Evolutionary conservation across 306 rosid species (phyloP), one percentile per base, ranked within the genome.

Genomic region (Malus sylvestris): DNA sequence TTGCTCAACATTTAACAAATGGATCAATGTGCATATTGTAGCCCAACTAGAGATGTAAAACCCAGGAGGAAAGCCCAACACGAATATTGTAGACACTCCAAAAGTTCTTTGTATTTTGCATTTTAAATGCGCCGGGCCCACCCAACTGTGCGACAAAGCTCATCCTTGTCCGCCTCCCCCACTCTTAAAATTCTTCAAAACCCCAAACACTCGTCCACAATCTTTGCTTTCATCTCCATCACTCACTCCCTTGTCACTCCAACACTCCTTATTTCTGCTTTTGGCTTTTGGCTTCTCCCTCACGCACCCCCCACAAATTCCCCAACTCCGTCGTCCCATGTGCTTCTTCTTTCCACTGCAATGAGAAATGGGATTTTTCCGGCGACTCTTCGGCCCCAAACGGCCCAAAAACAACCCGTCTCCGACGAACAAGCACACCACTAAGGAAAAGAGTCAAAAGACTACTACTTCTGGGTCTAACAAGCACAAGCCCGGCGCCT

Each of bases 361-460:
- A 88, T 85, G 82, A 84, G 45, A 55, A 71, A 83, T 94, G 98
- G 97, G 95, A 72, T 92, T 94, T 82, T 78, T 94, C 93, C 91
- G 91, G 82, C 95, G 96, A 58, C 91, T 94, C 65, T 92, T 94
- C 84, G 90, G 91, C 81, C 69, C 82, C 5, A 90, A 80, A 58
- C 86, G 80, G 52, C 66, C 85, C 75, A 77, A 79, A 62, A 61
- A 45, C 38, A 46, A 3, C 2, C 68, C 75, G 2, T 60, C 76
- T 16, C 49, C 72, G 40, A 66, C 86, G 2, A 44, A 10, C 23
- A 85, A 83, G 71, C 81, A 80, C 15, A 82, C 81, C 57, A 85
- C 59, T 7, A 80, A 86, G 33, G 44, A 78, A 45, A 67, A 77
- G 49, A 10, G 49, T 64, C 30, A 71, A 33, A 58, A 73, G 49